Base-by-base conservation (phyloP, 805 yeast species). In the Schizosaccharomyces lindneri region DNA sequence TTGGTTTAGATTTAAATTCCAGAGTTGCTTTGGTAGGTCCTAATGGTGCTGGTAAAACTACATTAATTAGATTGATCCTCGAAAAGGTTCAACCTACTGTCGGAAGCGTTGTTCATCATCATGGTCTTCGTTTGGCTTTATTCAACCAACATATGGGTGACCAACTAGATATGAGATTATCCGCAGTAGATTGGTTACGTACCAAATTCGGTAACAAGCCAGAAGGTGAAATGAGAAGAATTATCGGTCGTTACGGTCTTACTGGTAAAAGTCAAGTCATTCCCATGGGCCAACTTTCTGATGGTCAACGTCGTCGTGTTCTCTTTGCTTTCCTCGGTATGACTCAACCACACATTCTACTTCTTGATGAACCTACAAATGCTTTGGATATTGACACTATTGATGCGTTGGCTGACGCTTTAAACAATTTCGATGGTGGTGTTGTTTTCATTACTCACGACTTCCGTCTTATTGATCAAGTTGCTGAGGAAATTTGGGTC, bases 251-350 rank as follows among this genome's bases (percentile, higher is more conserved):
- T 76, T 93, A 85, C 71, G 98, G 98, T 75, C 81, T 93, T 70
- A 90, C 97, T 65, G 98, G 98, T 76, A 98, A 93, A 76, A 93
- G 93, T 65, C 98, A 93, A 79, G 93, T 97, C 63, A 87, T 97
- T 55, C 89, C 87, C 73, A 93, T 93, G 98, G 97, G 95, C 67
- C 93, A 98, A 19, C 76, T 93, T 66, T 89, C 97, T 19, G 98
- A 93, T 79, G 98, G 98, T 74, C 98, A 93, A 80, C 85, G 97
- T 78, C 89, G 97, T 66, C 84, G 98, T 76, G 98, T 93, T 67
- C 97, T 93, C 63, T 93, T 93, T 71, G 97, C 97, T 13, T 78
- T 93, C 67, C 80, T 93, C 70, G 98, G 98, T 61, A 79, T 93
- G 67, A 97, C 93, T 76, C 77, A 85, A 65, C 98, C 98, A 70